phyloP scores from a whole-genome alignment of 1,139 yeast species.

The Zhuliangozyma parablackwelliae region DNA sequence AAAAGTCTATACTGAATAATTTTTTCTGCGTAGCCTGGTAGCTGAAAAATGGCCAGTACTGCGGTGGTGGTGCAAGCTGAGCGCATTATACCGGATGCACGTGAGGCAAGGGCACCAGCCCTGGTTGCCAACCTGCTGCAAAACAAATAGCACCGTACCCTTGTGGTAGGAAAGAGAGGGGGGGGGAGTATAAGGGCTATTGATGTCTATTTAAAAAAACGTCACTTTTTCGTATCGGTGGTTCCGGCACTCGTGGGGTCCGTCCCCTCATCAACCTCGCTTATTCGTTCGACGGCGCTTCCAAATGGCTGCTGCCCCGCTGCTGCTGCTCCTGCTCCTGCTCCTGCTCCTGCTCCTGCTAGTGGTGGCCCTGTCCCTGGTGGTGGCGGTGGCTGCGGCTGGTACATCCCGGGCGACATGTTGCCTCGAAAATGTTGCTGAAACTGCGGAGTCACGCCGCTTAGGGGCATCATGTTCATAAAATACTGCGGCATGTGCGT shows the following conservation, averaged over 20 bases:
- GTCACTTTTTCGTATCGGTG: conserved; percentile 1
- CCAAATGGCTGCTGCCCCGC: conserved; percentile 1
- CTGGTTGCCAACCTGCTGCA: no score
- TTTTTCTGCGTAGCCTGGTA: conserved; percentile 1
- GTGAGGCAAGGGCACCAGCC: not conserved
- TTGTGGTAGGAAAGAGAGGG: conserved; percentile 1
- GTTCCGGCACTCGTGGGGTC: conserved; percentile 9
- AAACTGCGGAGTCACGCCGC: conserved; percentile 1
- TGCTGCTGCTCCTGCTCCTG: conserved; percentile 3
- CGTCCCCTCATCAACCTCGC: conserved; percentile 5
- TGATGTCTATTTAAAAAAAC: not conserved
- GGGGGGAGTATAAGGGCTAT: not conserved
- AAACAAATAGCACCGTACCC: conserved; percentile 1
- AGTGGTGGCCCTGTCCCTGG: conserved; percentile 1
- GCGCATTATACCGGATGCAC: not conserved
- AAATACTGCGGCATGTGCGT: conserved; percentile 36
- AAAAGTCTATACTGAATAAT: conserved; percentile 1
- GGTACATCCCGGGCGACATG: not conserved
- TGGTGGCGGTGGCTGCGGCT: not conserved
- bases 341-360: not conserved
- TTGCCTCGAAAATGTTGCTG: no score
- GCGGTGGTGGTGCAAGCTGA: no score
- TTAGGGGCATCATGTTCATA: conserved; percentile 17
- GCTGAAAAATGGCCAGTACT: not conserved
- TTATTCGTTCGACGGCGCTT: not conserved